Evolutionary conservation across 192 early-diverging fungal species (phyloP), one percentile per base, ranked within the genome.

Genomic region (Backusella australiensis): DNA sequence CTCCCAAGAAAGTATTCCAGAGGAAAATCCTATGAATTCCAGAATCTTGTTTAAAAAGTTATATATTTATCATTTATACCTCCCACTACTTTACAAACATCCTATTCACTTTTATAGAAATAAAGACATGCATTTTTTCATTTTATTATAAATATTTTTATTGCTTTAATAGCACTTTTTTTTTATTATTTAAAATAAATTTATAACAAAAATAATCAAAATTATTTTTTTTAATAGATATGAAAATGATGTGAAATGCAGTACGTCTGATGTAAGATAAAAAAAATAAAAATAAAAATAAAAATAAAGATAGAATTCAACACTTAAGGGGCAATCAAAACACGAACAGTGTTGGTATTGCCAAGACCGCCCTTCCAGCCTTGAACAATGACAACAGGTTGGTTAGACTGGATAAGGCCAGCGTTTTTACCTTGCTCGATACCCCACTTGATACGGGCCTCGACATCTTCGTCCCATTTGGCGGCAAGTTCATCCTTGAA

Each of bases 291-390:
- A 23, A 52, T 1, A 29, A 0, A 29, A 29, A 52, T 19, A 52
- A 53, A 21, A 53, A n/a, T 9, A n/a, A 56, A 56, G n/a, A 32
- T 32, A n/a, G 8, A 56, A 56, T 21, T 26, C 8, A 56, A n/a
- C 6, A 21, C 4, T 73, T 74, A 81, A 21, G 80, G 80, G 6
- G 80, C 72, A 74, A 81, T 81, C 66, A 95, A 80, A 14, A 95
- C 87, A 72, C 93, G 91, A 75, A 95, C 87, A 53, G 93, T 93
- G 82, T 95, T 95, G 72, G 93, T 93, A 82, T 95, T 91, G 71
- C 93, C 93, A 32, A 93, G 81, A 39, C 93, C 93, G 26, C 92
- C 91, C 77, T 90, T 91, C 93, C 93, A 95, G 12, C 93, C 93
- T 83, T 95, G 93, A 69, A 95, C 90, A 73, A 91, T 89, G 53